Evolutionary conservation across 768 basidiomycete genomes (phyloP).

Genomic region (Cyclocybe cylindracea): DNA sequence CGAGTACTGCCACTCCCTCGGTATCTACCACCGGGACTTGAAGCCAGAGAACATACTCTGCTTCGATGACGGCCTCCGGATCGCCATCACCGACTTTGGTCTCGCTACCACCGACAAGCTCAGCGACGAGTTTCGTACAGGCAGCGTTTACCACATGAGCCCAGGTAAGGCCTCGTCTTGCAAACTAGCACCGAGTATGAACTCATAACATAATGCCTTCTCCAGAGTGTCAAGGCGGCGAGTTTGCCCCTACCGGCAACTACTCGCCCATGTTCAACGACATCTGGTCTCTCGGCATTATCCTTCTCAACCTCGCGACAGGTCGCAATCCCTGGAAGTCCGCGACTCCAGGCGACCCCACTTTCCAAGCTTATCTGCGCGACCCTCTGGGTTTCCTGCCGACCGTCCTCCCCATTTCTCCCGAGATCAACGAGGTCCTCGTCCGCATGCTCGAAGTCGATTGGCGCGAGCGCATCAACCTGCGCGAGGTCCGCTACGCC

Average conservation of each 20-base stretch:
- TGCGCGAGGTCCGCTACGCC: conserved; percentile 51
- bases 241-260: conserved; percentile 66
- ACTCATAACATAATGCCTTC: no score
- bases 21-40: conserved; percentile 96
- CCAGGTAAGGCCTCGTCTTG: conserved; percentile 59
- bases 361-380: conserved; percentile 89
- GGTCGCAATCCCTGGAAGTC: conserved; percentile 99
- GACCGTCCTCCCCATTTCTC: conserved; percentile 82
- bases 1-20: conserved; percentile 89
- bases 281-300: conserved; percentile 96
- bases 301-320: conserved; percentile 94
- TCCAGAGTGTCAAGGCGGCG: conserved; percentile 90
- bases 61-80: conserved; percentile 75
- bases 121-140: conserved; percentile 92
- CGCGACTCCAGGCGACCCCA: conserved; percentile 83
- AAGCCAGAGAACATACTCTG: conserved; percentile 98
- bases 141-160: conserved; percentile 97
- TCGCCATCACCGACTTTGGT: conserved; percentile 95
- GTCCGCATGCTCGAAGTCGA: conserved; percentile 74
- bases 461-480: conserved; percentile 43
- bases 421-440: conserved; percentile 74
- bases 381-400: conserved; percentile 83
- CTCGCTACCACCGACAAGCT: conserved; percentile 87
- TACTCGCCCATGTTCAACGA: conserved; percentile 93
- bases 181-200: no score